Base-by-base conservation (phyloP, 441 rosid genomes). In the Erodium moschatum region DNA sequence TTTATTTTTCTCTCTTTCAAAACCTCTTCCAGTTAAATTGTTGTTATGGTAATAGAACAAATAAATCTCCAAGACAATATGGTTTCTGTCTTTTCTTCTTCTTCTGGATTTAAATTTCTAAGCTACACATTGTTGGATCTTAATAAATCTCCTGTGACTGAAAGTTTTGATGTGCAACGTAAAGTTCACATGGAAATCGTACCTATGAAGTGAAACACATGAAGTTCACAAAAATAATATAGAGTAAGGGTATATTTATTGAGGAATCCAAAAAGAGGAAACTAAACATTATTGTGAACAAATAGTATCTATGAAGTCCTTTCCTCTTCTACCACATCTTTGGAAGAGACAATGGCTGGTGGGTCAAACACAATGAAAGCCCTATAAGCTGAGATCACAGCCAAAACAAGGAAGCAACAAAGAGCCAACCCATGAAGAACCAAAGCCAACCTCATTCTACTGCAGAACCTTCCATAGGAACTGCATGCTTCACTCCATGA, bases 401-500 rank as follows among this genome's bases (percentile, higher is more conserved):
- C 86, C 13, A 90, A 80, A 70, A 79, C 27, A 48, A 90, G 69
- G 78, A 85, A 87, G 69, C 86, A 89, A 75, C 73, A 65, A 64
- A 92, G 80, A 56, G 80, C 84, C 73, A 85, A 50, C 58, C 76
- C 82, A 76, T 92, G 96, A 75, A 92, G 80, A 46, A 83, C 69
- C 74, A 85, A 74, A 19, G 94, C 87, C 64, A 81, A 64, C 75
- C 78, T 78, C 81, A 87, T 78, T 73, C 76, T 83, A 11, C 70
- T 67, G 83, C 96, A 90, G 62, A 83, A 89, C 62, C 80, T 85
- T 35, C 86, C 86, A 69, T 82, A 90, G 6, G 85, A 72, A 73
- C 69, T 72, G 77, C 97, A 85, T 62, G 85, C 81, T 81, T 90
- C 95, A 71, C 97, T 93, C 98, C 97, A 92, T 68, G 97, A 81